phyloP scores from a whole-genome alignment of 2,329 filamentous ascomycete genomes.

The Setomelanomma holmii region DNA sequence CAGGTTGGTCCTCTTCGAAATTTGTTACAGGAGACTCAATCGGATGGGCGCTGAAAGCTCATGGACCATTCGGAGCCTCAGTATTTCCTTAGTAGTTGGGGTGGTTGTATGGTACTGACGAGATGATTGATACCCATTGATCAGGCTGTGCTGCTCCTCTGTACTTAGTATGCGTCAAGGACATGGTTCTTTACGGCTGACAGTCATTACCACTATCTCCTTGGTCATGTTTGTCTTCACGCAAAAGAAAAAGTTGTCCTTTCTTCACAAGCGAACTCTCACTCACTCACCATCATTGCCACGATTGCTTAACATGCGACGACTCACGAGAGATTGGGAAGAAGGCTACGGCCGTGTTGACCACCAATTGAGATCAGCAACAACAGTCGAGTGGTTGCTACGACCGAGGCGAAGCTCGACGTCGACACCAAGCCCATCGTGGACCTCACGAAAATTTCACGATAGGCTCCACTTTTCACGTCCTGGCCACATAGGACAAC shows the following conservation, averaged over 20 bases:
- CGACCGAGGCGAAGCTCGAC: not conserved
- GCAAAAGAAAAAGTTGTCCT: conserved; percentile 15
- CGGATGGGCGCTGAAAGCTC: conserved; percentile 30
- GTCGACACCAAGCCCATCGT: not conserved
- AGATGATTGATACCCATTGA: conserved; percentile 51
- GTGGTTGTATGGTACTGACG: conserved; percentile 42
- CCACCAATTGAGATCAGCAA: too few species aligned
- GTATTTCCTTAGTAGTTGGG: conserved; percentile 36
- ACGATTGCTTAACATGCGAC: not conserved
- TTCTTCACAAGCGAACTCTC: too few species aligned
- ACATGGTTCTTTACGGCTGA: conserved; percentile 27
- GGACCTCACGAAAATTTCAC: not conserved
- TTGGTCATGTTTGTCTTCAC: conserved; percentile 9
- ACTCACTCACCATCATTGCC: not conserved
- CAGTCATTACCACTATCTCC: conserved; percentile 13
- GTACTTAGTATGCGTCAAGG: conserved; percentile 33
- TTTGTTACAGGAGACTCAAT: conserved; percentile 27
- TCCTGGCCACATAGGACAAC: not conserved
- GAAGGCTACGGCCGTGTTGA: too few species aligned
- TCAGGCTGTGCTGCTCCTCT: conserved; percentile 44
- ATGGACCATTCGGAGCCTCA: conserved; percentile 29
- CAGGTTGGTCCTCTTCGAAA: conserved; percentile 31
- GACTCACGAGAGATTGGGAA: too few species aligned
- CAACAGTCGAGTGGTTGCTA: too few species aligned
- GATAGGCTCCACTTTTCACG: conserved; percentile 3